A percentile compares a stretch with the other conserved stretches of the same genome.
Conservation (phyloP, 176 grass and related monocot species). For the Oryza punctata region DNA sequence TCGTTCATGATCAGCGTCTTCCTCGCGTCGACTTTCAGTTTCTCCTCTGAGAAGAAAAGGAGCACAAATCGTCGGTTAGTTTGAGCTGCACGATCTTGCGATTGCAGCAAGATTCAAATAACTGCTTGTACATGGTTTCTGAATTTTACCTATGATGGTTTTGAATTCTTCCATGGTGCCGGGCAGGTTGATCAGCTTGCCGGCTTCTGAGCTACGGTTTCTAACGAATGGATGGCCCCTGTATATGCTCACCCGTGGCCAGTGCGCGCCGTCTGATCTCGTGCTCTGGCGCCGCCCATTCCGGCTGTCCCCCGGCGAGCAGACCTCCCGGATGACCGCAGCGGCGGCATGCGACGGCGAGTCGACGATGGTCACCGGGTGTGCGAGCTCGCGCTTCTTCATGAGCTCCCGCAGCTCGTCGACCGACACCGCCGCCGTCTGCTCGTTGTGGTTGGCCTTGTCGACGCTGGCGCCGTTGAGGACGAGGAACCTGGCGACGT, state of each 20-base stretch:
- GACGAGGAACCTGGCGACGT: slow-evolving; percentile 61
- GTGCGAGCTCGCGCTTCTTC: slow-evolving; percentile 51
- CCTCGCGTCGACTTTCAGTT: slow-evolving; percentile 49
- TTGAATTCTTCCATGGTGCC: slow-evolving; percentile 53
- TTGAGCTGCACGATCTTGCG: background rate
- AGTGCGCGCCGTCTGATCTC: slow-evolving; percentile 19
- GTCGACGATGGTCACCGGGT: slow-evolving; percentile 56
- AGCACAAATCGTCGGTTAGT: background rate
- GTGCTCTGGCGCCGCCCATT: slow-evolving; percentile 7
- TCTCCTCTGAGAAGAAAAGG: slow-evolving; percentile 52
- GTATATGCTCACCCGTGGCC: slow-evolving; percentile 71
- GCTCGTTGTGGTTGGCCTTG: slow-evolving; percentile 35
- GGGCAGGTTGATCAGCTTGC: slow-evolving; percentile 76
- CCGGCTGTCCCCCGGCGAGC: background rate
- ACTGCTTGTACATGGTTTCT: background rate
- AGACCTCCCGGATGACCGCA: background rate
- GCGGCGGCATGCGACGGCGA: background rate
- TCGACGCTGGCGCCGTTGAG: slow-evolving; percentile 70
- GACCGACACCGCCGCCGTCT: slow-evolving; percentile 14
- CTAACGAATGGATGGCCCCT: slow-evolving; percentile 73
- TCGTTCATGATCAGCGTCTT: slow-evolving; percentile 56
- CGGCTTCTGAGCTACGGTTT: slow-evolving; percentile 55
- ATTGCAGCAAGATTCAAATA: background rate
- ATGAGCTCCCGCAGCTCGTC: slow-evolving; percentile 51
- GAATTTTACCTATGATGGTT: too few species aligned